These are phyloP conservation scores for Mycena amicta DNA, from an alignment of 768 basidiomycete genomes.

Conservation along the genomic window DNA sequence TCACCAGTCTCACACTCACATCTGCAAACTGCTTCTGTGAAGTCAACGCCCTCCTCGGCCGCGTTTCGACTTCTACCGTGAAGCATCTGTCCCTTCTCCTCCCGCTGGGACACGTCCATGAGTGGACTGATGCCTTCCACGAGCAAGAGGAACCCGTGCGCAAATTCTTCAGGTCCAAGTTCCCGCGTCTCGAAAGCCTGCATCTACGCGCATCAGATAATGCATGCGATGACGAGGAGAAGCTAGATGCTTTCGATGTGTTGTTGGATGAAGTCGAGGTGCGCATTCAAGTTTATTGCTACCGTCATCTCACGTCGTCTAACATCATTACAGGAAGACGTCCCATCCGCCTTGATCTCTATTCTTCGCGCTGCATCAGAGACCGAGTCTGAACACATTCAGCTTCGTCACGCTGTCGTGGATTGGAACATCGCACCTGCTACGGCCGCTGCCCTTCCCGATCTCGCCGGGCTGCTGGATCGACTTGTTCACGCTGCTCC, in stretches of 20 bases:
- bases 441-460: not conserved
- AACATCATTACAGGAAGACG: not conserved
- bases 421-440: not conserved
- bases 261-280: not conserved
- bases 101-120: not conserved
- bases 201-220: not conserved
- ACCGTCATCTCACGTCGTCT: too few species aligned
- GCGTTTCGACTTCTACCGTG: not conserved
- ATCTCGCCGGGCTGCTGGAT: not conserved
- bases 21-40: not conserved
- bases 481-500: not conserved
- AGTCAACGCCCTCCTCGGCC: not conserved
- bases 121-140: not conserved
- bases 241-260: not conserved
- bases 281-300: not conserved
- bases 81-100: not conserved
- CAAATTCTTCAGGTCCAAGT: too few species aligned
- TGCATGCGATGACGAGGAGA: not conserved
- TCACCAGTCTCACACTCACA: not conserved
- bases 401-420: not conserved
- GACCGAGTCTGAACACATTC: not conserved
- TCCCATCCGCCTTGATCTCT: not conserved
- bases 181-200: not conserved
- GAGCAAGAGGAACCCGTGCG: too few species aligned
- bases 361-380: not conserved